Base-by-base conservation (phyloP, 345 rosid genomes). In the Erucastrum elatum region DNA sequence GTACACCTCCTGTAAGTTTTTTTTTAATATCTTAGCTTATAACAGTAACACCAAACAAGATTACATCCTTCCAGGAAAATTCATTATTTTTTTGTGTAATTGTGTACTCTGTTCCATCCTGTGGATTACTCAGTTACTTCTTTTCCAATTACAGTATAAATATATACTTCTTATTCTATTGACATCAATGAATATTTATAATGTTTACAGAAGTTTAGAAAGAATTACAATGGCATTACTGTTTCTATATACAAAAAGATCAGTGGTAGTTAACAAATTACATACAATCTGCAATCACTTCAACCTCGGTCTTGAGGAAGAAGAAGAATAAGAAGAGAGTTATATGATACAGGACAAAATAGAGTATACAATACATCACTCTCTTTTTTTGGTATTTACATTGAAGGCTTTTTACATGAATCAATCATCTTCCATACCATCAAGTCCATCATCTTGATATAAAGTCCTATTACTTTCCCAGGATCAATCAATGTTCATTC, bases 1-100 rank as follows among this genome's bases (percentile, higher is more conserved):
- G 70, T 62, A 79, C 71, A 79, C 71, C 65, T 69, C 82, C 74
- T 80, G 79, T 74, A 80, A 68, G 75, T 74, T 68, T 78, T 68
- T 78, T 79, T 34, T 61, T 68, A 73, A 33, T 64, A 74, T 62
- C n/a, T n/a, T n/a, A 79, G 66, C 70, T 74, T 29, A 34, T 68
- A 74, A 71, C 70, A 81, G 71, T 80, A 41, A 69, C 79, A 79
- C 71, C 26, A 30, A 53, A 64, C 70, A 70, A 46, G 35, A 17
- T 51, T 39, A 46, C 70, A 51, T 67, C 61, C 77, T 64, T 76
- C 72, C 34, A 64, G 71, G 59, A 62, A 65, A 66, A 71, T 41
- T 72, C 77, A 58, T 78, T 66, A 58, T 58, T 72, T 59, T 64
- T 49, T 64, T 71, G 51, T 62, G 70, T 21, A 37, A 64, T 33